Evolutionary conservation across 768 basidiomycete genomes (phyloP), one percentile per base, ranked within the genome.

Genomic region (Amanita subjunquillea): DNA sequence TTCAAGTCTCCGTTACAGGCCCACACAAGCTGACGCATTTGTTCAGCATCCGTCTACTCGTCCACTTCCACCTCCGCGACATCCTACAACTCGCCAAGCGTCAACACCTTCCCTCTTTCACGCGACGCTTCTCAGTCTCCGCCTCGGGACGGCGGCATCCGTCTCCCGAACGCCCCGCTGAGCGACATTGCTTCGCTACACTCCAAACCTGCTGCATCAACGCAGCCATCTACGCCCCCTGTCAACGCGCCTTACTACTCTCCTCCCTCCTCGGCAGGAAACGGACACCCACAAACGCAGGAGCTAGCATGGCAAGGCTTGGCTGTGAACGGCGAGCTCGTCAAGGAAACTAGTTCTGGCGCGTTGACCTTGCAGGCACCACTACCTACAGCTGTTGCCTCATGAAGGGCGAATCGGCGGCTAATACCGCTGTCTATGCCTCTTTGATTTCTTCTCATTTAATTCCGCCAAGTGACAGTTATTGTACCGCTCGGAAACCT

Each of bases 91-190:
- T 86, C 84, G 0, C 85, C 86, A 25, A 73, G 76, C 29, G 65
- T 75, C 7, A 64, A 75, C 22, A 69, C 83, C 1, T 87, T 78
- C 69, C 71, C 82, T 32, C 78, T 85, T 23, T 78, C 82, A 4
- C 73, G 80, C 57, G 76, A 72, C 39, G 73, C 78, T 38, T 74
- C 78, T 2, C 72, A 72, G 36, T 77, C 78, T 0, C 77, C 77
- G 0, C 70, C 70, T 6, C 63, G 51, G 25, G 81, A 82, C 54
- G 74, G 74, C 29, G 80, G 79, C 17, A 89, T 89, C 61, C 80
- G 86, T 36, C 77, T 88, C 6, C 87, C 87, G 13, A 85, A 82
- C 56, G 78, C 84, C 6, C 83, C 85, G 1, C 72, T 87, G 36
- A 76, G 78, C 10, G 87, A 87, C 61, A 79, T 88, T 55, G 80